Evolutionary conservation across 2,329 filamentous ascomycete species (phyloP).

Genomic region (Botrytis fabae): DNA sequence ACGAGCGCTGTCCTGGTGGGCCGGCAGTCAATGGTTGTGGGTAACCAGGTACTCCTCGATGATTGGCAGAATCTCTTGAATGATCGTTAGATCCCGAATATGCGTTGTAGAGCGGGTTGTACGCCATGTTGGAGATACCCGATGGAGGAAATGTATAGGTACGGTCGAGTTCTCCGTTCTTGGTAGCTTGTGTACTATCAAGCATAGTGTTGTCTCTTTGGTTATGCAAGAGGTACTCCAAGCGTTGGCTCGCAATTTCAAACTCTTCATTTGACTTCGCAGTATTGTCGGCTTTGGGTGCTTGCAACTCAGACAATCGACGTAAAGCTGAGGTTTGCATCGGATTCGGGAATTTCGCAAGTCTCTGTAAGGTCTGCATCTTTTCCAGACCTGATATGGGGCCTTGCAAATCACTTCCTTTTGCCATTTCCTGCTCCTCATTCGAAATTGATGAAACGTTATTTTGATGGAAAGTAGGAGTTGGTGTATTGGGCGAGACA

Average conservation of each 20-base stretch:
- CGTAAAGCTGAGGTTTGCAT: conserved; percentile 33
- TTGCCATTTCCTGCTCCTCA: conserved; percentile 23
- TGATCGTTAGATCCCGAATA: conserved; percentile 6
- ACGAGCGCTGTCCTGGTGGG: conserved; percentile 39
- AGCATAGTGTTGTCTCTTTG: background rate
- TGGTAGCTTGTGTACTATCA: background rate
- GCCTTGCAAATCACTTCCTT: background rate
- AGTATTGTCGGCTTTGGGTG: conserved; percentile 23
- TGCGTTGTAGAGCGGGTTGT: conserved; percentile 32
- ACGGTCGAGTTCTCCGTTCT: conserved; percentile 30
- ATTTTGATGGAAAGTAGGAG: conserved; percentile 8
- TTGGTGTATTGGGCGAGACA: conserved; percentile 9
- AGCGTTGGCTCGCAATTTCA: background rate
- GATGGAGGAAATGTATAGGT: conserved; percentile 36
- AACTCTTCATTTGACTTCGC: background rate
- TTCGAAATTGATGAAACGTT: conserved; percentile 3
- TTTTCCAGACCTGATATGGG: conserved; percentile 35
- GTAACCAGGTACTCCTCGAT: conserved; percentile 31
- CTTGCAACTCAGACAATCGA: conserved; percentile 35
- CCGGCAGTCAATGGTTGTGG: conserved; percentile 42
- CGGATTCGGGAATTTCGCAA: conserved; percentile 39
- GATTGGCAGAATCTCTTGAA: conserved; percentile 9
- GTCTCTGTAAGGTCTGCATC: conserved; percentile 40
- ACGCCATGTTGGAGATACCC: conserved; percentile 22
- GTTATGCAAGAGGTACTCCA: conserved; percentile 11